These are phyloP conservation scores for Ormosia emarginata DNA, from an alignment of 306 rosid genomes.

Conservation along the genomic window DNA sequence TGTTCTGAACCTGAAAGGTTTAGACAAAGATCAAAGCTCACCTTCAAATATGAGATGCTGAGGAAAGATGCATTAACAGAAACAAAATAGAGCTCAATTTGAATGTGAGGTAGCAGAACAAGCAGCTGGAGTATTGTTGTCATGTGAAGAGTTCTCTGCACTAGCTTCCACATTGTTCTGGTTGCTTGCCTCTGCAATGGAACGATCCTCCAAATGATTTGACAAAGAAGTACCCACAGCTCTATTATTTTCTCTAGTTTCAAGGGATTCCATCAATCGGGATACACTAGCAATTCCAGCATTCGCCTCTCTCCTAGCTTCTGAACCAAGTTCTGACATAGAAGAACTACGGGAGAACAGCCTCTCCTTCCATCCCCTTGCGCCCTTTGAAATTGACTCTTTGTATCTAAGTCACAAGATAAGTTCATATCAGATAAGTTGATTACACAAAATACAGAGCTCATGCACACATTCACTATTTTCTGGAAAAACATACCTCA, in stretches of 20 bases:
- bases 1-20: background rate
- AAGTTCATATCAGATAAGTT: slow-evolving; percentile 13
- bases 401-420: slow-evolving; percentile 57
- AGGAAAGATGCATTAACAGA: slow-evolving; percentile 52
- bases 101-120: slow-evolving; percentile 50
- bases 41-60: slow-evolving; percentile 74
- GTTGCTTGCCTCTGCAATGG: slow-evolving; percentile 36
- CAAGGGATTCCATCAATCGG: slow-evolving; percentile 54
- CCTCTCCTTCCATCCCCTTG: slow-evolving; percentile 86
- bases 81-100: slow-evolving; percentile 31
- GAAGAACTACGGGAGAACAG: slow-evolving; percentile 65
- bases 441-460: background rate
- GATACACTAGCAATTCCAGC: slow-evolving; percentile 63
- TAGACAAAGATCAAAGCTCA: slow-evolving; percentile 23
- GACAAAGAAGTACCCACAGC: slow-evolving; percentile 29
- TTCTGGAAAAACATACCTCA: slow-evolving; percentile 44
- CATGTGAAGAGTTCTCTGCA: slow-evolving; percentile 31
- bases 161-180: slow-evolving; percentile 34
- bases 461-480: background rate
- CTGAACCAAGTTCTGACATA: slow-evolving; percentile 56
- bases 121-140: slow-evolving; percentile 33
- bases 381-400: slow-evolving; percentile 79
- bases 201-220: slow-evolving; percentile 29
- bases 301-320: slow-evolving; percentile 58
- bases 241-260: slow-evolving; percentile 41